These are phyloP conservation scores for Maudiozyma turicensis DNA, from an alignment of 805 yeast species.

Conservation along the genomic window DNA sequence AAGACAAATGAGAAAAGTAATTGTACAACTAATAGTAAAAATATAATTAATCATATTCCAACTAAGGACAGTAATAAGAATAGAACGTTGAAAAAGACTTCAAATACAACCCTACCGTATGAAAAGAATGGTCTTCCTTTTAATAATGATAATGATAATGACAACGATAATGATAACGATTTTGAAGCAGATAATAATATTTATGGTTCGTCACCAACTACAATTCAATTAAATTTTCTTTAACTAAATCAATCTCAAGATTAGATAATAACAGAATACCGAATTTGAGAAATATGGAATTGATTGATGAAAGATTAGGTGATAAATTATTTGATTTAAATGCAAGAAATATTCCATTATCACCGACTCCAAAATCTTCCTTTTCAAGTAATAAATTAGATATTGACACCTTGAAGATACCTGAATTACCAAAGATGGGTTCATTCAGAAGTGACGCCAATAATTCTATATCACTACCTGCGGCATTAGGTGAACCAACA, in stretches of 20 bases:
- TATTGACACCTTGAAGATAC: slow-evolving; percentile 14
- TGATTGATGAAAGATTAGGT: slow-evolving; percentile 5
- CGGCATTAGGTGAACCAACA: neutral
- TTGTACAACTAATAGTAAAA: slow-evolving; percentile 1
- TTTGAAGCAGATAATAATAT: slow-evolving; percentile 9
- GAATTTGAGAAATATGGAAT: slow-evolving; percentile 6
- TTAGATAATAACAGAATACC: slow-evolving; percentile 14
- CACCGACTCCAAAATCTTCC: slow-evolving; percentile 27
- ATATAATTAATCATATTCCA: slow-evolving; percentile 2
- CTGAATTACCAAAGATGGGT: slow-evolving; percentile 31
- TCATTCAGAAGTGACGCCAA: slow-evolving; percentile 22
- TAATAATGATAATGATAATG: neutral
- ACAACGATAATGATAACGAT: slow-evolving; percentile 4
- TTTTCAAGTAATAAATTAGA: neutral
- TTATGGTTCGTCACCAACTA: slow-evolving; percentile 30
- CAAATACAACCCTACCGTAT: slow-evolving; percentile 1
- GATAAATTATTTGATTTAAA: slow-evolving; percentile 5
- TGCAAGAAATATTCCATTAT: slow-evolving; percentile 13
- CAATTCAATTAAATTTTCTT: slow-evolving; percentile 29
- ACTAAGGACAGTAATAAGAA: neutral
- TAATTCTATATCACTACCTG: neutral
- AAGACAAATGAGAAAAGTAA: slow-evolving; percentile 1
- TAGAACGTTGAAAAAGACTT: neutral
- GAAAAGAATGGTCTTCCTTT: neutral
- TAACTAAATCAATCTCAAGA: slow-evolving; percentile 22